Base-by-base conservation (phyloP, 768 basidiomycete species). In the Termitomyces sp. region DNA sequence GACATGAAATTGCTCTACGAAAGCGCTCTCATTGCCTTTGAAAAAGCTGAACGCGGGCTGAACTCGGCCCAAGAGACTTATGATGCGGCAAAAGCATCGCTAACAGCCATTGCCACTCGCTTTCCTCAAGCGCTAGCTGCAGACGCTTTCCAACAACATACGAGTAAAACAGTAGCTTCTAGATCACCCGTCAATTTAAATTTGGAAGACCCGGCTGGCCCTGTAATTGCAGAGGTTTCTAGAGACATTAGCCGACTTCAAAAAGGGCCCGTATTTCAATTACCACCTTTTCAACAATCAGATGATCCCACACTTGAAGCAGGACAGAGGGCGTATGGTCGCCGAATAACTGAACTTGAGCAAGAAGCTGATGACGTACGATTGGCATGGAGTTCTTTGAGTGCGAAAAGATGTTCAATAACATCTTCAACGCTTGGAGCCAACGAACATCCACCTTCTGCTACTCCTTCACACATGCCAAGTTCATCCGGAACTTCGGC, bases 281-380 rank as follows among this genome's bases (percentile, higher is more conserved):
- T 31, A 54, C 53, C 8, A 30, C 22, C 4, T 46, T n/a, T 34
- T 4, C 44, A 47, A 13, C 12, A 9, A 12, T 15, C 7, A 47
- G 12, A 31, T 31, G 6, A 42, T 3, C 27, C 27, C 27, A 20
- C n/a, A 20, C n/a, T 42, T 4, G 1, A n/a, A 30, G 6, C 12
- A 11, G 58, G 47, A 31, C n/a, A 12, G n/a, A 34, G 33, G 33
- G 58, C 6, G 7, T 12, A 50, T 6, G 44, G n/a, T 30, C 39
- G 6, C 12, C 22, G 24, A 42, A 41, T 61, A 34, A 42, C 20
- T 8, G 60, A 61, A 34, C 53, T 61, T 5, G 60, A 61, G 39
- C 56, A 30, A 44, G 57, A 57, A 20, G 57, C 60, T 20, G 39
- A 55, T 46, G 60, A 57, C 31, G 60, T 41, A 16, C 52, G 47